Evolutionary conservation across 192 early-diverging fungal species (phyloP).

Genomic region (Pilaira anomala): DNA sequence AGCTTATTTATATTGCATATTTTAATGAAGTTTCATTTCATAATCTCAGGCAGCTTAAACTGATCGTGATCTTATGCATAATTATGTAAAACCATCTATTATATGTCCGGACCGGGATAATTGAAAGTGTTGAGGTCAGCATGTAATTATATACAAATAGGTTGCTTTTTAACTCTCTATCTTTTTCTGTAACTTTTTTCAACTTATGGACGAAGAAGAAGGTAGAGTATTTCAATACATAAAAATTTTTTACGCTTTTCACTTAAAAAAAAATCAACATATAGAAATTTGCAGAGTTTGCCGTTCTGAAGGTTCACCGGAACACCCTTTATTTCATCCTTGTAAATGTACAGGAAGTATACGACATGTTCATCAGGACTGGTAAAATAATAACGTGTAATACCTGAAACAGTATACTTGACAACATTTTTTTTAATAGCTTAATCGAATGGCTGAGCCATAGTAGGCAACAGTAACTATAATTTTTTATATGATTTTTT

Average conservation of each 20-base stretch:
- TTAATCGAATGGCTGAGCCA: slow-evolving; percentile 83
- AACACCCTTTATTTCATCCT: slow-evolving; percentile 88
- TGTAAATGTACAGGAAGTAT: slow-evolving; percentile 98
- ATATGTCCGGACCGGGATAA: too few relatives aligned
- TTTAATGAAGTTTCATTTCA: too few relatives aligned
- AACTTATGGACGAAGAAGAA: neutral
- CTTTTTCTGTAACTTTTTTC: too few relatives aligned
- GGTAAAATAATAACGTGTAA: slow-evolving; percentile 37
- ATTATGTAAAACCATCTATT: too few relatives aligned
- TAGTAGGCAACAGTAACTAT: slow-evolving; percentile 72
- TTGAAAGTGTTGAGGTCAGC: too few relatives aligned
- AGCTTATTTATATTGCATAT: too few relatives aligned
- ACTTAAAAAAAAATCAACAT: neutral
- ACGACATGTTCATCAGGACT: slow-evolving; percentile 89
- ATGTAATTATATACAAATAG: too few relatives aligned
- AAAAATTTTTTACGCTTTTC: neutral
- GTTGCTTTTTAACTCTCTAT: too few relatives aligned
- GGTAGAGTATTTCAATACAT: neutral
- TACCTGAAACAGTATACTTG: neutral
- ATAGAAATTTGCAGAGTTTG: slow-evolving; percentile 82
- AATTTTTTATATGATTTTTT: too few relatives aligned
- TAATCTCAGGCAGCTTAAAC: too few relatives aligned
- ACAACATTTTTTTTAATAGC: slow-evolving; percentile 28
- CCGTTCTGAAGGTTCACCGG: slow-evolving; percentile 67
- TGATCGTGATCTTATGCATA: too few relatives aligned